These are phyloP conservation scores for Noccaea caerulescens DNA, from an alignment of 345 rosid genomes.

Conservation along the genomic window DNA sequence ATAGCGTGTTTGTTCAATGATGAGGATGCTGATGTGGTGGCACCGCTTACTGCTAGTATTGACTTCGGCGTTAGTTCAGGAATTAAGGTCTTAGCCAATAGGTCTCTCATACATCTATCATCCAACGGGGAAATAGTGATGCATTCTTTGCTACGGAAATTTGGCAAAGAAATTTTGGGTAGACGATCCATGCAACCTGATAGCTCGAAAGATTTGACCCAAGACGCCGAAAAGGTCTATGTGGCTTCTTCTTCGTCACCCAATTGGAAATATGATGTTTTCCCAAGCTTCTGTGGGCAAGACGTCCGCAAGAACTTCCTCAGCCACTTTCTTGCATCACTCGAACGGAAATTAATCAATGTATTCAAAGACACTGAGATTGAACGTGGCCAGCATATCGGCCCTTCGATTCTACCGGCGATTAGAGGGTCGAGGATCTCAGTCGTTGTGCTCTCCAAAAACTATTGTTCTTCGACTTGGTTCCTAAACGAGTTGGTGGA, in stretches of 20 bases:
- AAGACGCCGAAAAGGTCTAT: neutral
- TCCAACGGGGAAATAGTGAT: neutral
- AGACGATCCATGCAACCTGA: neutral
- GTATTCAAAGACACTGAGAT: neutral
- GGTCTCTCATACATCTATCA: slow-evolving; percentile 15
- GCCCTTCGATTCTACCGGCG: neutral
- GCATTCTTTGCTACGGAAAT: neutral
- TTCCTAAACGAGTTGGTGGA: neutral
- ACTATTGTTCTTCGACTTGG: neutral
- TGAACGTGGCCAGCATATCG: neutral
- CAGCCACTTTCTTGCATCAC: neutral
- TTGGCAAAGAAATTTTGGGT: slow-evolving; percentile 10
- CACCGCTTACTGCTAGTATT: neutral
- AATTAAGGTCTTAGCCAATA: slow-evolving; percentile 8
- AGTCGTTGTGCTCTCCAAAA: neutral
- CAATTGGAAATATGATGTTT: slow-evolving; percentile 1
- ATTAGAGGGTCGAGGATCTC: neutral
- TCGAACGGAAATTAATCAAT: neutral
- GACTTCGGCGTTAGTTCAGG: neutral
- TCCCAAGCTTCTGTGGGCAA: neutral
- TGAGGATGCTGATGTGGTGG: neutral
- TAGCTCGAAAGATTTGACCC: neutral
- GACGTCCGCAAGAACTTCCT: neutral
- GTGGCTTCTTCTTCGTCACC: neutral
- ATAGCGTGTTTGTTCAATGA: slow-evolving; percentile 13